Base-by-base conservation (phyloP, 148 eudicot genomes). In the Fallopia convolvulus region DNA sequence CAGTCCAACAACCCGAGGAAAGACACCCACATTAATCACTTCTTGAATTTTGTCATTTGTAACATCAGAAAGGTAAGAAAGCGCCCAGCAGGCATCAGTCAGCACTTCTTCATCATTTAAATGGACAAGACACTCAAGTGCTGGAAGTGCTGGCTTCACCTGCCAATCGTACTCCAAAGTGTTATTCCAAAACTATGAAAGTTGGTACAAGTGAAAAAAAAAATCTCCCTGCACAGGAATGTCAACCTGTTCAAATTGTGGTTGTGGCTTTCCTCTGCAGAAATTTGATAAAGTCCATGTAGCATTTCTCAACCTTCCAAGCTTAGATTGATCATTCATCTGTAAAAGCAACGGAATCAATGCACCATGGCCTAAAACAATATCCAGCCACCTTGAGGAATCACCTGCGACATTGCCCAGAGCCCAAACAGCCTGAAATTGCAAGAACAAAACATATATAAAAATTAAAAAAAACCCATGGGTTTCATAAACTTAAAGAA, bases 321-420 rank as follows among this genome's bases (percentile, higher is more conserved):
- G 80, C 77, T 84, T 84, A 33, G 91, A 85, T 53, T 82, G 76
- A 60, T 88, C 91, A 49, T 86, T 84, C 33, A 88, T 70, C 75
- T 84, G 91, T 9, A 79, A 79, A 49, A 88, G 50, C 82, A 88
- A 80, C 30, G 30, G 83, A 44, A 74, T 33, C 79, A 88, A 66
- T 40, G 89, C 91, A 6, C 83, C 85, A 50, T 84, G 80, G 33
- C 79, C 79, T 74, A 88, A 87, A 48, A 88, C 90, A 79, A 88
- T 83, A 75, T 88, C 90, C 36, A 87, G 85, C 42, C 83, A 88
- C 78, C 79, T 82, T 21, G 91, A 84, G 30, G 91, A 88, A 70
- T 88, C 87, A 70, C 89, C 89, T 74, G 91, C 91, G 48, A 88
- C 75, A 79, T 88, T 88, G 18, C 91, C 89, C 75, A 88, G 74